These are phyloP conservation scores for Arxiozyma slooffiae DNA, from an alignment of 1,139 yeast species.

Conservation along the genomic window DNA sequence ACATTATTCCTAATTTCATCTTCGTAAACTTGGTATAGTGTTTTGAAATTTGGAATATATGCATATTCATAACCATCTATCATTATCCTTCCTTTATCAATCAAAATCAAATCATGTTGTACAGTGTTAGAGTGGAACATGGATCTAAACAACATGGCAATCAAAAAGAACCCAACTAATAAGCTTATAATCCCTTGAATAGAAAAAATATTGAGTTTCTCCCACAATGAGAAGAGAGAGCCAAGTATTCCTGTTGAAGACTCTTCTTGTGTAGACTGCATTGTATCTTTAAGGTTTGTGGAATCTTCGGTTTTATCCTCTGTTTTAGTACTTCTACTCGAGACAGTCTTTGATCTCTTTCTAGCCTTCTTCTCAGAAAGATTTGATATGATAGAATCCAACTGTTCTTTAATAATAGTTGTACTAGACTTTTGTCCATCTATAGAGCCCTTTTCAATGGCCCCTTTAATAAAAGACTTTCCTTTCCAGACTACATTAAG, in stretches of 20 bases:
- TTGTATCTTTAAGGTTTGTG: background rate
- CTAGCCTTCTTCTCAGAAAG: conserved; percentile 30
- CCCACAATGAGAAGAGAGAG: conserved; percentile 11
- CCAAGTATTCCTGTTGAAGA: conserved; percentile 2
- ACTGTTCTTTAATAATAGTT: conserved; percentile 47
- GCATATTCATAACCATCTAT: conserved; percentile 39
- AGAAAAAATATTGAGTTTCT: conserved; percentile 19
- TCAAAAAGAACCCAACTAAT: conserved; percentile 7
- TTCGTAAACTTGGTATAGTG: conserved; percentile 35
- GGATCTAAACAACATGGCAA: conserved; percentile 11
- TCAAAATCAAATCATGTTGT: conserved; percentile 10
- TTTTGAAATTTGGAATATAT: conserved; percentile 40
- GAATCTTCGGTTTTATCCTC: conserved; percentile 2
- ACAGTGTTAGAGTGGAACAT: conserved; percentile 13
- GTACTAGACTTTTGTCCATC: conserved; percentile 80
- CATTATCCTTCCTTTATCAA: conserved; percentile 18
- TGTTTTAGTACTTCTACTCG: conserved; percentile 1
- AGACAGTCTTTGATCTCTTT: conserved; percentile 13
- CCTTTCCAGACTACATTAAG: conserved; percentile 83
- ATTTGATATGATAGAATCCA: conserved; percentile 40
- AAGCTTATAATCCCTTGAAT: conserved; percentile 13
- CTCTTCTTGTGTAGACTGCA: background rate
- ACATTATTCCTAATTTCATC: conserved; percentile 29
- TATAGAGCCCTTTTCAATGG: conserved; percentile 83
- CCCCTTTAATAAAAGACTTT: conserved; percentile 86